Conservation (phyloP, 768 basidiomycete genomes). For the Russula brevipes region DNA sequence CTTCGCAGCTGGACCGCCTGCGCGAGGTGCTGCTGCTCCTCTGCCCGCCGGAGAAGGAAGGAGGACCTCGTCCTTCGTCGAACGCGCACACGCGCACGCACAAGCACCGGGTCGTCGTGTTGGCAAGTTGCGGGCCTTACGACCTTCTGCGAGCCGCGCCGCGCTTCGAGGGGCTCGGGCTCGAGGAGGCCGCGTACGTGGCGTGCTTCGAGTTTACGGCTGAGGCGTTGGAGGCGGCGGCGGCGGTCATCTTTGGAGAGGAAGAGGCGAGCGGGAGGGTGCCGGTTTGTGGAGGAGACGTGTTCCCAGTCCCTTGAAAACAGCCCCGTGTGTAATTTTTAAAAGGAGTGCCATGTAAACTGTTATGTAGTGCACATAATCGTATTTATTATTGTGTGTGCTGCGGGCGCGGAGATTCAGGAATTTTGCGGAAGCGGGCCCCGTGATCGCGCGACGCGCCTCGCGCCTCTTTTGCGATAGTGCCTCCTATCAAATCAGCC, state of each 20-base stretch:
- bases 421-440: neutral
- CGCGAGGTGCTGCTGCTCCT: slow-evolving; percentile 25
- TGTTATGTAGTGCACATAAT: neutral
- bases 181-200: slow-evolving; percentile 36
- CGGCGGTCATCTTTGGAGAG: slow-evolving; percentile 42
- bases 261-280: slow-evolving; percentile 27
- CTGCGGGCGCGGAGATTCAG: no score
- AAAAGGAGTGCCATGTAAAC: no score
- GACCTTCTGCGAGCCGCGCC: slow-evolving; percentile 39
- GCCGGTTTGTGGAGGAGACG: slow-evolving; percentile 29
- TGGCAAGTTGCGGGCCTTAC: slow-evolving; percentile 65
- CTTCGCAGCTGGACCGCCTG: slow-evolving; percentile 52
- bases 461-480: neutral
- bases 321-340: no score
- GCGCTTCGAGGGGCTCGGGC: slow-evolving; percentile 20
- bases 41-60: neutral
- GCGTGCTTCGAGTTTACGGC: slow-evolving; percentile 57
- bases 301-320: neutral
- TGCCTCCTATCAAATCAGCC: neutral
- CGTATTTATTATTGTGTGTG: neutral
- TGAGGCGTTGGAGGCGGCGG: slow-evolving; percentile 44
- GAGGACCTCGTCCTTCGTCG: slow-evolving; percentile 8
- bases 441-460: slow-evolving; percentile 5
- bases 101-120: slow-evolving; percentile 35
- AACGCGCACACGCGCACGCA: no score